Base-by-base conservation (phyloP, 345 rosid genomes). In the Lagerstroemia speciosa region DNA sequence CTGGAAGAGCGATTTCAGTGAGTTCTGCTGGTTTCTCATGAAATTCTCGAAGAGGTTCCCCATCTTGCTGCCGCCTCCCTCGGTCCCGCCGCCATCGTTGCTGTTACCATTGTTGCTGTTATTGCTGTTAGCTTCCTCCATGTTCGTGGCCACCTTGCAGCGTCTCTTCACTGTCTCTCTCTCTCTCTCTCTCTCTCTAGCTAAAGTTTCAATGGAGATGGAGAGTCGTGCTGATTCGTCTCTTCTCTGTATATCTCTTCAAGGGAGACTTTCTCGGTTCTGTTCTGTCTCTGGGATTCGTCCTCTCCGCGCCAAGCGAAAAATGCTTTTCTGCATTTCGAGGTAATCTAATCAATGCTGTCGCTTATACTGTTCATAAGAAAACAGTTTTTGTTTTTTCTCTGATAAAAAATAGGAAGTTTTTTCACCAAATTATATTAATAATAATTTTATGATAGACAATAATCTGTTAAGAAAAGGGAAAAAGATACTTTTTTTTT, bases 1-100 rank as follows among this genome's bases (percentile, higher is more conserved):
- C 30, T 80, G 87, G 66, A 93, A 93, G 24, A 90, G 79, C 41
- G 90, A 83, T 83, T 79, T 87, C 70, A 93, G 60, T 2, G 93
- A 82, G 46, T 68, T 75, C 69, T 85, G 93, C 33, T 87, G 90
- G 50, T 36, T 79, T 55, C 67, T 80, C 88, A 84, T 73, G 75
- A 90, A 85, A 74, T 52, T 85, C 78, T 89, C 97, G 70, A 78
- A 71, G 74, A 76, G 41, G 48, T 67, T 61, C 32, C 78, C 81
- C 65, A 58, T 52, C 74, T 60, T 80, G 50, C 52, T 31, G 65
- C 64, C 69, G 8, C 36, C 72, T 22, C 76, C 81, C 73, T 65
- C 70, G 33, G 71, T 66, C 7, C 41, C 32, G 20, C 36, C 36
- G 29, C 11, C 40, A 7, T 22, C 22, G 3, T 9, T 61, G 50